Conservation (phyloP, 768 basidiomycete species). For the Mycena venus region DNA sequence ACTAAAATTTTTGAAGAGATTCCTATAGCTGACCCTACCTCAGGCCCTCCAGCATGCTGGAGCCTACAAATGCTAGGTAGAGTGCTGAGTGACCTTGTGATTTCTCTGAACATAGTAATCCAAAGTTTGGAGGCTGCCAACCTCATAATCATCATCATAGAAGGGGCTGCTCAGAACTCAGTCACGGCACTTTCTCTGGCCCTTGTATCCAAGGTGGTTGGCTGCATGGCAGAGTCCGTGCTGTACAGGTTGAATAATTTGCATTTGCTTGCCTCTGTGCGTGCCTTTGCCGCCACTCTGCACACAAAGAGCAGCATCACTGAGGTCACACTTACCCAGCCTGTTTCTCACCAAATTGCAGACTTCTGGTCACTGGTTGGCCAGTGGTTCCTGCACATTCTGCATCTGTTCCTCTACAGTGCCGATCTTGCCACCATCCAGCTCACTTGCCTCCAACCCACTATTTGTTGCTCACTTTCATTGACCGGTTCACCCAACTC, state of each 20-base stretch:
- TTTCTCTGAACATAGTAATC: background rate
- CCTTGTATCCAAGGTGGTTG: slow-evolving; percentile 8
- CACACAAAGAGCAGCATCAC: background rate
- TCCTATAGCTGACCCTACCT: background rate
- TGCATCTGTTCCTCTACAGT: background rate
- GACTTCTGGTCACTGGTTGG: slow-evolving; percentile 15
- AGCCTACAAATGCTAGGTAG: slow-evolving; percentile 4
- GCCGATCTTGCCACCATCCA: background rate
- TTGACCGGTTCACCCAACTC: background rate
- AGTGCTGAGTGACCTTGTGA: background rate
- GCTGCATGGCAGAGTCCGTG: background rate
- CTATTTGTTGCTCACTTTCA: background rate
- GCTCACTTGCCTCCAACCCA: background rate
- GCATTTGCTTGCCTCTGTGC: background rate
- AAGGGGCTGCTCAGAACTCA: background rate
- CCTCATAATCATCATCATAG: background rate
- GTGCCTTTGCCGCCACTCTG: background rate
- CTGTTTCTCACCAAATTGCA: background rate
- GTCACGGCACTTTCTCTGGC: background rate
- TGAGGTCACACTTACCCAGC: background rate
- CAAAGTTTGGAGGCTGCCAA: slow-evolving; percentile 5
- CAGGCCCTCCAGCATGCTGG: slow-evolving; percentile 1
- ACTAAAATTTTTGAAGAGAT: background rate
- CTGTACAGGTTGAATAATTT: background rate
- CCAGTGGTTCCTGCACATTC: slow-evolving; percentile 2